Evolutionary conservation across 1,284 basidiomycete species (phyloP).

Genomic region (Boletus sp.): DNA sequence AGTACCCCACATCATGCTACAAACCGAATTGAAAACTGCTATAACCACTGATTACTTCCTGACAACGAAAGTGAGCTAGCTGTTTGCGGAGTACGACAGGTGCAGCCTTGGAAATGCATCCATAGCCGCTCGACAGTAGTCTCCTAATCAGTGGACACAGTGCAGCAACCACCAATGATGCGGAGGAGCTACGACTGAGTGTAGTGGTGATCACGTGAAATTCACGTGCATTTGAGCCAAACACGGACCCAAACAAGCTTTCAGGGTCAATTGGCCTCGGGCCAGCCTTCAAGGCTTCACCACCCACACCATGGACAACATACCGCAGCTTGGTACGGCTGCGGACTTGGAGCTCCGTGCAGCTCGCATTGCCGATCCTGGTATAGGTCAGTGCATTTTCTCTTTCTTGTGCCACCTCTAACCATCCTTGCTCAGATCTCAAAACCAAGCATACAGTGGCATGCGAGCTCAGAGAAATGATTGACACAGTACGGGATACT

Average conservation of each 20-base stretch:
- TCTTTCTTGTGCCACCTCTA: neutral
- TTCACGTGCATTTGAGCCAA: conserved; percentile 31
- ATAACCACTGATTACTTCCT: too few species aligned
- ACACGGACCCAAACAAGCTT: conserved; percentile 31
- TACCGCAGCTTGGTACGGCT: conserved; percentile 44
- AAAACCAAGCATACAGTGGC: conserved; percentile 68
- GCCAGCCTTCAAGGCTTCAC: conserved; percentile 4
- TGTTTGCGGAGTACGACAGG: too few species aligned
- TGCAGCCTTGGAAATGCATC: too few species aligned
- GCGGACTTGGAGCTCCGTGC: conserved; percentile 67
- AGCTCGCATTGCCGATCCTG: conserved; percentile 68
- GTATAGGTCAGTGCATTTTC: conserved; percentile 46
- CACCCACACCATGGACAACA: conserved; percentile 38
- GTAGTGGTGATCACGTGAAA: too few species aligned
- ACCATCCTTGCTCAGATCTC: conserved; percentile 47
- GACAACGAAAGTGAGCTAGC: too few species aligned
- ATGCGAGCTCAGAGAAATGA: conserved; percentile 80
- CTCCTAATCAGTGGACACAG: too few species aligned
- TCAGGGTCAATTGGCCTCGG: conserved; percentile 26
- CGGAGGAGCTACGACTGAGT: too few species aligned
- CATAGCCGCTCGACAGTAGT: too few species aligned
- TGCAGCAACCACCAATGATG: too few species aligned
- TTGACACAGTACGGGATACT: conserved; percentile 79
- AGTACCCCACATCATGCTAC: too few species aligned
- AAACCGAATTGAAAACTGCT: too few species aligned